phyloP scores from a whole-genome alignment of 108 stramenopile species.

The Cyclotella baltica region DNA sequence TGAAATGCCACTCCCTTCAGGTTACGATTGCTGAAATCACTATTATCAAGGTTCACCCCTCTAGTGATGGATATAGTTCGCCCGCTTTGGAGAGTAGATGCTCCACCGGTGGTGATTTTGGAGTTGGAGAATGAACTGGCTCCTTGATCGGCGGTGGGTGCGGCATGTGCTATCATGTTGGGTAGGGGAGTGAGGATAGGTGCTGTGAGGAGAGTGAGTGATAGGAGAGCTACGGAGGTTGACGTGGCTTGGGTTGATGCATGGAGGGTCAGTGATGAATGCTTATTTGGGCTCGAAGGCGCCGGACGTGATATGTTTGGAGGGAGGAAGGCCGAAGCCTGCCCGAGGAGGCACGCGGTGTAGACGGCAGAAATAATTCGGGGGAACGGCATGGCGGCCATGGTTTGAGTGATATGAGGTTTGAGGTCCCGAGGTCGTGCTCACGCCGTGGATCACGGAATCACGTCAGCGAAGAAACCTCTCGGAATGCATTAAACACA shows the following conservation, averaged over 20 bases:
- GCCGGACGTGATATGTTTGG: not conserved
- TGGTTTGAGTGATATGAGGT: not conserved
- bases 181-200: slow-evolving; percentile 11
- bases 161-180: not conserved
- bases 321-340: not conserved
- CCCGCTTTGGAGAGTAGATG: slow-evolving; percentile 86
- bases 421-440: not conserved
- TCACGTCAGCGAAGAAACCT: no score
- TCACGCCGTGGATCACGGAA: no score
- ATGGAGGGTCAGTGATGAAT: not conserved
- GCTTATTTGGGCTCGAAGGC: not conserved
- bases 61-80: slow-evolving; percentile 94
- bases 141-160: slow-evolving; percentile 56
- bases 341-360: slow-evolving; percentile 5
- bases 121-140: slow-evolving; percentile 69
- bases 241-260: slow-evolving; percentile 1
- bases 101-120: slow-evolving; percentile 89
- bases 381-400: not conserved
- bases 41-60: slow-evolving; percentile 14
- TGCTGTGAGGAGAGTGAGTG: slow-evolving; percentile 18
- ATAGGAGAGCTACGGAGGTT: slow-evolving; percentile 23
- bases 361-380: not conserved
- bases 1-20: slow-evolving; percentile 96
- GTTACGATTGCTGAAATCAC: slow-evolving; percentile 84
- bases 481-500: no score